Base-by-base conservation (phyloP, 192 early-diverging fungal genomes). In the Haplosporangium gracile region DNA sequence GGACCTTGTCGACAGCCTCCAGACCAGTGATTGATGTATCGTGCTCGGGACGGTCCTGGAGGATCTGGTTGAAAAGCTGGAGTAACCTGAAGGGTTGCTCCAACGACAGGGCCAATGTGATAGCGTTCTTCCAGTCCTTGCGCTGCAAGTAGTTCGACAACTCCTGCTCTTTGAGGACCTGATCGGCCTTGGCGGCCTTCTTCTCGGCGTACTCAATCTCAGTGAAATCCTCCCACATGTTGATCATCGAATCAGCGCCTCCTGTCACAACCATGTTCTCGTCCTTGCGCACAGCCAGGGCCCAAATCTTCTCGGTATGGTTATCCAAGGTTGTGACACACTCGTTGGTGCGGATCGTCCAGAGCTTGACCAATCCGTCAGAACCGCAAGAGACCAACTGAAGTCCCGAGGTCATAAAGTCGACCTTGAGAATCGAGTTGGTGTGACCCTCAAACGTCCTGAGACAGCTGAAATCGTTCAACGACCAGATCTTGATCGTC, bases 271-370 rank as follows among this genome's bases (percentile, higher is more conserved):
- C 87, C 72, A 92, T 87, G 36, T 88, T 90, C 81, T 95, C 92
- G 55, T 94, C 95, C 71, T 91, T 90, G 65, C 93, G 91, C 55
- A 96, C 92, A 47, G 96, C 92, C 71, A 99, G 87, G 0, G 96
- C 94, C 99, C 99, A 99, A 29, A 99, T 93, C 88, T 97, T 97
- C 87, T 98, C 97, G 32, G 97, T 96, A 81, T 99, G 97, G 70
- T 95, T 95, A 87, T 99, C 99, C 36, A 99, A 88, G 9, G 98
- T 99, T 5, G 89, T 84, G 16, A 96, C 95, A 88, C 99, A 99
- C 79, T 97, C 96, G 57, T 95, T 94, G 26, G 91, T 95, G 70
- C 96, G 96, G 82, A 98, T 96, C 34, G 94, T 98, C 99, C 99
- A 99, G 39, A 99, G 87, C 89, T 99, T 99, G 70, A 99, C 89